Evolutionary conservation across 192 early-diverging fungal genomes (phyloP), one percentile per base, ranked within the genome.

Genomic region (Coemansia sp.): DNA sequence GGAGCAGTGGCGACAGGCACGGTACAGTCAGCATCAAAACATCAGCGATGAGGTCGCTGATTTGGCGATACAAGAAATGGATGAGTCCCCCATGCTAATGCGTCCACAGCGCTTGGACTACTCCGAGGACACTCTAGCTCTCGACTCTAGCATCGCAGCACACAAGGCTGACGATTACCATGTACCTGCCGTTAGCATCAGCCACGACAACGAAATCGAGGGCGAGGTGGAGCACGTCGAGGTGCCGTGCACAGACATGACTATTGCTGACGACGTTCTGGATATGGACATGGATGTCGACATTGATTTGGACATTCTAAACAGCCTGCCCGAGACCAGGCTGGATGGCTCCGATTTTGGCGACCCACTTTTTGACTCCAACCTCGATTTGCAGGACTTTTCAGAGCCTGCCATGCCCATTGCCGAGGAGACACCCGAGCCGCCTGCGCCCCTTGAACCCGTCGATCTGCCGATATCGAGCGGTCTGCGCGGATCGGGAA

Each of bases 241-340:
- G 34, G 35, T 58, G 35, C 56, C 31, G 10, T 58, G 56, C 28
- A 58, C 33, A 28, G 73, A 73, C 23, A 64, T 70, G 16, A 62
- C 40, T 31, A 69, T 81, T 34, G 78, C 72, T 14, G 77, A 70
- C 2, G 77, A 79, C 43, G 42, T 79, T 23, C 26, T 74, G 56
- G 72, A 74, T 38, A 66, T 76, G 64, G 77, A 69, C 28, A 70
- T 79, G 68, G 77, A 66, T 24, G 64, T 72, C 43, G 76, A 72
- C 50, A 42, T 77, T 58, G 70, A 73, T 45, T 3, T 65, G 58
- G 71, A 74, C 53, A 69, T 67, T 20, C 56, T 58, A 18, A 37
- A 37, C 56, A 58, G 31, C 34, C 11, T 58, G 33, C 56, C 56
- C 20, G 56, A 58, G n/a, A 37, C 56, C 4, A 58, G 56, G 33